phyloP scores from a whole-genome alignment of 805 yeast species.

The Candida nemodendra region DNA sequence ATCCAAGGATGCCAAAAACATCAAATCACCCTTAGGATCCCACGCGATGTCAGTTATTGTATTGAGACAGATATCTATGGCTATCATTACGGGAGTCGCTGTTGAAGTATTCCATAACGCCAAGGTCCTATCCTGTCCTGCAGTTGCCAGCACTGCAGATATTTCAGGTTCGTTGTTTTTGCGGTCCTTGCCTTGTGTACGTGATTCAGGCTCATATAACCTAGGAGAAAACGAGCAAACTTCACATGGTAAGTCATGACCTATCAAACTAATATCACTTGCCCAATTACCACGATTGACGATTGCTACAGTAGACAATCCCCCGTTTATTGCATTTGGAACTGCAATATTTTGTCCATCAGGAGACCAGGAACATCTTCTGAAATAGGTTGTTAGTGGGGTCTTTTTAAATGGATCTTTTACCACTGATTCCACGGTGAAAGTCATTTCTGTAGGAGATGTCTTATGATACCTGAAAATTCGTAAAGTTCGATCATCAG shows the following conservation, averaged over 20 bases:
- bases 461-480: conserved; percentile 80
- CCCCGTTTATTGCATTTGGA: conserved; percentile 84
- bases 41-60: conserved; percentile 88
- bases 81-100: conserved; percentile 76
- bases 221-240: conserved; percentile 76
- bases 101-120: conserved; percentile 84
- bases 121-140: conserved; percentile 88
- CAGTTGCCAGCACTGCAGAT: conserved; percentile 85
- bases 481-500: conserved; percentile 91
- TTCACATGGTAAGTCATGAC: conserved; percentile 85
- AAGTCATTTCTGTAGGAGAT: conserved; percentile 67
- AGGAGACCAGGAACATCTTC: conserved; percentile 87
- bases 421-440: conserved; percentile 81
- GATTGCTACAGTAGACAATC: conserved; percentile 70
- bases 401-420: conserved; percentile 83
- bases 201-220: conserved; percentile 41
- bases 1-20: conserved; percentile 81
- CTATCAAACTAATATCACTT: conserved; percentile 68
- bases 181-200: conserved; percentile 18
- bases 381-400: conserved; percentile 87
- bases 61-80: conserved; percentile 69
- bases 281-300: conserved; percentile 81
- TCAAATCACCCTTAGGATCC: conserved; percentile 74
- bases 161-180: conserved; percentile 23
- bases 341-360: conserved; percentile 86